Evolutionary conservation across 225 moss, liverwort and hornwort species (phyloP), one percentile per base, ranked within the genome.

Genomic region (Pseudoscleropodium purum): DNA sequence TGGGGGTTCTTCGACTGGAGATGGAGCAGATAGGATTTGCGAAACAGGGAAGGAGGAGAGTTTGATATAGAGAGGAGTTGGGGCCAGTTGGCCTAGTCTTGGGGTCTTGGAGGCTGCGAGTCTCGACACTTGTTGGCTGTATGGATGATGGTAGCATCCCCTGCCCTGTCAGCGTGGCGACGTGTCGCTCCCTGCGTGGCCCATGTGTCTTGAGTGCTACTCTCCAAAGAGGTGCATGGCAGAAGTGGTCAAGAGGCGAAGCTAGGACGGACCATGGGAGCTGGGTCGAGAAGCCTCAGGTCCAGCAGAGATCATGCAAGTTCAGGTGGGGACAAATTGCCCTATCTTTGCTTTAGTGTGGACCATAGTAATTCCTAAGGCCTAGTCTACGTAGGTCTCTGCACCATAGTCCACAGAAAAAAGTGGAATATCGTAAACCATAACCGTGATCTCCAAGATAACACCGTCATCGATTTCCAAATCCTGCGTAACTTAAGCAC

Each of bases 391-490:
- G 12, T 21, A n/a, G 67, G 43, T 31, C 75, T 87, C 54, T 57
- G 79, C 61, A 43, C 73, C 19, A 21, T 49, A 20, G 51, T 37
- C 25, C 6, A 37, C 9, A 37, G 68, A 41, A 70, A 85, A 61
- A 18, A 24, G 26, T 61, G 45, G 45, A 45, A 85, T 63, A 37
- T 61, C 30, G 7, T 15, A 41, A 68, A 57, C 80, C 93, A 20
- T 13, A 9, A 93, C 85, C 18, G 93, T 93, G 72, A 96, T 83
- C 63, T 94, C 92, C 91, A 94, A 85, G 67, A 83, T 78, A 37
- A 92, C 90, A 47, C 92, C 91, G 74, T 95, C 92, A 24, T 87
- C 84, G 60, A 91, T 76, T 65, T 91, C 92, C 82, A 93, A 91
- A 39, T 91, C 89, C 85, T 86, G 79, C 68, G 87, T 11, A 64